phyloP scores from a whole-genome alignment of 2,329 filamentous ascomycete species.

The Cercospora sojina region DNA sequence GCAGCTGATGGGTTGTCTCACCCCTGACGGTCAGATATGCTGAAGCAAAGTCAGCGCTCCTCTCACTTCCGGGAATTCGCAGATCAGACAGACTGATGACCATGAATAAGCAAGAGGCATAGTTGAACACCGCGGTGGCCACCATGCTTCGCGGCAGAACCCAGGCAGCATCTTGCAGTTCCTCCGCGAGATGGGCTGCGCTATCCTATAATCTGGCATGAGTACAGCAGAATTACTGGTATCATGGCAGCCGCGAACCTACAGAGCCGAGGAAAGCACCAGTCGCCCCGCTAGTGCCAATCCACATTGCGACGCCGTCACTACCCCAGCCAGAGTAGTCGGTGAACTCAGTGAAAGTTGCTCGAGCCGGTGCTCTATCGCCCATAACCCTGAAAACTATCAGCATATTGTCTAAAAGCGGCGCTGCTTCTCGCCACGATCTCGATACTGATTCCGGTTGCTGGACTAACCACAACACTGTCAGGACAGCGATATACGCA shows the following conservation, averaged over 20 bases:
- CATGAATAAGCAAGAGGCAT: background rate
- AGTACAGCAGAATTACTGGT: background rate
- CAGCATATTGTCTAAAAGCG: background rate
- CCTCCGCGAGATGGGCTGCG: constrained; percentile 35
- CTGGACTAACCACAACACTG: constrained; percentile 26
- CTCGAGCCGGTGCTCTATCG: background rate
- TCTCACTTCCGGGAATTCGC: background rate
- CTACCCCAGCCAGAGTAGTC: background rate
- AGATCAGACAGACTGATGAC: background rate
- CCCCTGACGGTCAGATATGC: background rate
- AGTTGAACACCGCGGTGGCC: background rate
- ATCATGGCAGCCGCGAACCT: background rate
- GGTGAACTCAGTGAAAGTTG: background rate
- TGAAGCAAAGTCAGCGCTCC: background rate
- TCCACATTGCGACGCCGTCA: background rate
- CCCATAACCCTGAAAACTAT: background rate
- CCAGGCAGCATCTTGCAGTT: constrained; percentile 32
- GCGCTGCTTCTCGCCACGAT: background rate
- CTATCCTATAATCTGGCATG: constrained; percentile 23
- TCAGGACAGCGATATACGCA: constrained; percentile 36
- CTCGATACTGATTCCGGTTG: background rate
- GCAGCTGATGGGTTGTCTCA: background rate
- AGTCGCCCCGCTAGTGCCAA: background rate
- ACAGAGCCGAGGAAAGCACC: constrained; percentile 5
- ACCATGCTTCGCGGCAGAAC: background rate